These are phyloP conservation scores for Candida adriatica DNA, from an alignment of 805 yeast genomes.

Conservation along the genomic window DNA sequence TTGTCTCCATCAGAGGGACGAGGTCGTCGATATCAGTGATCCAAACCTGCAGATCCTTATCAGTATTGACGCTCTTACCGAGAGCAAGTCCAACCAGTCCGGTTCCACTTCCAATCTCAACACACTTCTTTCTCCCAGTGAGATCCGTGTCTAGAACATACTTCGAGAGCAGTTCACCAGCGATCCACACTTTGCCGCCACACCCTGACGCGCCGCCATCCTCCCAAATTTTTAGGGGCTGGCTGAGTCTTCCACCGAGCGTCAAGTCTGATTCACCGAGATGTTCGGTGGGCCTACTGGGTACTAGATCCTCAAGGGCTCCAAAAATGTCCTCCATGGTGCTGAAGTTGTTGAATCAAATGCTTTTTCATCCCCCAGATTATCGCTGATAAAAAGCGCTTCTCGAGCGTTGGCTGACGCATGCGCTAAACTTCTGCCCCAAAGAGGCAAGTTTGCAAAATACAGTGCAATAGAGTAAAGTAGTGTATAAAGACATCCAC, in stretches of 20 bases:
- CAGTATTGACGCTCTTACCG: conserved; percentile 20
- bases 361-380: no score
- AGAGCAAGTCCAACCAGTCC: conserved; percentile 44
- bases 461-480: no score
- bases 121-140: conserved; percentile 24
- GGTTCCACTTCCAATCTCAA: conserved; percentile 55
- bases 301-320: conserved; percentile 26
- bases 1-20: conserved; percentile 40
- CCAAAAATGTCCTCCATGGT: no score
- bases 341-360: no score
- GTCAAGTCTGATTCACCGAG: conserved; percentile 32
- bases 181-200: conserved; percentile 60
- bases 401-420: no score
- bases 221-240: conserved; percentile 35
- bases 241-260: conserved; percentile 31
- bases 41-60: conserved; percentile 28
- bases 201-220: conserved; percentile 58
- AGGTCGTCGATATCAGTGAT: conserved; percentile 45
- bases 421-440: no score
- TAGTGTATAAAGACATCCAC: no score
- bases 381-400: no score
- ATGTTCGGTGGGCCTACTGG: conserved; percentile 28
- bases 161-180: conserved; percentile 47
- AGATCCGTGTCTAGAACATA: conserved; percentile 29
- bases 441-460: no score